Evolutionary conservation across 1,284 basidiomycete species (phyloP), one percentile per base, ranked within the genome.

Genomic region (Apiotrichum domesticum): DNA sequence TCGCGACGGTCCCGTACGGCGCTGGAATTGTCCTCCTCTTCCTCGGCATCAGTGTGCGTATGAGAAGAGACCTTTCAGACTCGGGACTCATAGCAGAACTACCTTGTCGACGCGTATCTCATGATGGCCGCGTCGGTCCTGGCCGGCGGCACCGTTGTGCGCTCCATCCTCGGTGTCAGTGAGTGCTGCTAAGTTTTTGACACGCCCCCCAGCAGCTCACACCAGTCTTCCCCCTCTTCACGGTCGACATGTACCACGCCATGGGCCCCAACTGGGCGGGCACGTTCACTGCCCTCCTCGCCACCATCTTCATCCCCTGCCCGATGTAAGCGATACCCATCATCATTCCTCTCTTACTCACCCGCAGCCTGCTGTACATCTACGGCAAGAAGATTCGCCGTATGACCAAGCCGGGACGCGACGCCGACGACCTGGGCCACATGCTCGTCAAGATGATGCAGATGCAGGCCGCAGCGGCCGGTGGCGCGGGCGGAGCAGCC

Each of bases 101-200:
- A 87, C 74, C 76, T 86, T 51, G 84, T 86, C 79, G 84, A 85
- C 63, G 75, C 81, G 3, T 86, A 85, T 69, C 77, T 69, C 13
- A 51, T 57, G 54, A 59, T 67, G 57, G 43, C 57, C 9, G 84
- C 85, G 0, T 83, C 82, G 54, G 84, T 84, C 9, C 79, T 86
- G 37, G 85, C 86, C 0, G 82, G 84, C 35, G 85, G 85, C 13
- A 82, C 86, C 21, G 80, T 88, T 40, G 67, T 85, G 21, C 82
- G 86, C 46, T 85, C 82, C 2, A 74, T 81, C 3, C 80, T 84
- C 55, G 87, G 84, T 13, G 83, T 62, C 42, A 48, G 48, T 50
- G 54, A 55, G 46, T 53, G 4, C 9, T 34, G n/a, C 35, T 4
- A 34, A 2, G 4, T 14, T 5, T 3, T 6, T 11, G 9, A 9